Evolutionary conservation across 352 stramenopile species (phyloP).

Genomic region (Phytopythium kandeliae): DNA sequence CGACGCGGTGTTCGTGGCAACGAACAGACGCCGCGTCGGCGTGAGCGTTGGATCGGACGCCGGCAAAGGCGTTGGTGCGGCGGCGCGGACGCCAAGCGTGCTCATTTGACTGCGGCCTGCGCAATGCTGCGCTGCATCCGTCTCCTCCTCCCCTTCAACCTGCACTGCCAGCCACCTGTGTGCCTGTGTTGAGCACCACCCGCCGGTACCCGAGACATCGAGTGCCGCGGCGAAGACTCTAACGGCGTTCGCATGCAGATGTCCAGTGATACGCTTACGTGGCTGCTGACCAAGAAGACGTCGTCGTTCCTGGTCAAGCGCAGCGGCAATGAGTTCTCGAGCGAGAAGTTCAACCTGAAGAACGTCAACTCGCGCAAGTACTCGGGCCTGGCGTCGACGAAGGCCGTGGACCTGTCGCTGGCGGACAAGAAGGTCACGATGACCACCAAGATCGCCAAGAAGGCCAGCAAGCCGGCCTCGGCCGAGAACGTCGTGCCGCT

Average conservation of each 20-base stretch:
- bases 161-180: too few relatives aligned
- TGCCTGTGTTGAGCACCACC: too few relatives aligned
- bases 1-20: too few relatives aligned
- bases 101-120: too few relatives aligned
- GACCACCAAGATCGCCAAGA: slow-evolving; percentile 81
- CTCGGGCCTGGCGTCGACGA: slow-evolving; percentile 91
- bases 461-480: slow-evolving; percentile 62
- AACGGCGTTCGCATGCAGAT: slow-evolving; percentile 31
- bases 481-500: slow-evolving; percentile 66
- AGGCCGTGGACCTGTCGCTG: slow-evolving; percentile 90
- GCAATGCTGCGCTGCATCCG: too few relatives aligned
- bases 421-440: slow-evolving; percentile 85
- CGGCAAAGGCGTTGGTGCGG: too few relatives aligned
- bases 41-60: too few relatives aligned
- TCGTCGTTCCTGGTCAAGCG: slow-evolving; percentile 96
- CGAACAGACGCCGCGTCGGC: too few relatives aligned
- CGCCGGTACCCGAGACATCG: too few relatives aligned
- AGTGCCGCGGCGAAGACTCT: not conserved
- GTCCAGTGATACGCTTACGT: slow-evolving; percentile 93
- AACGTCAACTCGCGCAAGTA: slow-evolving; percentile 97
- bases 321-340: slow-evolving; percentile 85
- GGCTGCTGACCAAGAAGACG: slow-evolving; percentile 95
- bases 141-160: too few relatives aligned
- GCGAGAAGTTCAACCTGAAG: slow-evolving; percentile 95
- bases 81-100: too few relatives aligned